phyloP scores from a whole-genome alignment of 352 stramenopile species.

The Globisporangium uncinulatum region DNA sequence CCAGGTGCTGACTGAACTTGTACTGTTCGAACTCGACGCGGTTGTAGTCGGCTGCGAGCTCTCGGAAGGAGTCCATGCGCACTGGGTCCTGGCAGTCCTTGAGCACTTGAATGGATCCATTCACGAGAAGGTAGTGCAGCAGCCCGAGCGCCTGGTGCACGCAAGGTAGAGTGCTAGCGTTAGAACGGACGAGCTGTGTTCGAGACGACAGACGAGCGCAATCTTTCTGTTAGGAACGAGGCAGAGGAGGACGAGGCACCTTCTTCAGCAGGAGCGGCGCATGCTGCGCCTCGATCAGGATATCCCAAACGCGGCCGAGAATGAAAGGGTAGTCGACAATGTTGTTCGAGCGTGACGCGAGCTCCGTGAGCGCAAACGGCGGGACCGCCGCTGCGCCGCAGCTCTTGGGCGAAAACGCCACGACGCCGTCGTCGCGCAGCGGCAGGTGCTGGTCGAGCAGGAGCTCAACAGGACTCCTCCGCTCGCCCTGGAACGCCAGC shows the following conservation, averaged over 20 bases:
- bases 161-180: not conserved
- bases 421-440: slow-evolving; percentile 31
- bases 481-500: slow-evolving; percentile 40
- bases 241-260: slow-evolving; percentile 8
- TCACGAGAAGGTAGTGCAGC: slow-evolving; percentile 59
- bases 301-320: slow-evolving; percentile 61
- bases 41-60: slow-evolving; percentile 57
- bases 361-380: slow-evolving; percentile 47
- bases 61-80: slow-evolving; percentile 37
- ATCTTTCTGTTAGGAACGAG: not conserved
- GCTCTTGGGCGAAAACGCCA: slow-evolving; percentile 39
- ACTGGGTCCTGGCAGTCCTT: slow-evolving; percentile 45
- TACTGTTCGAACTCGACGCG: slow-evolving; percentile 71
- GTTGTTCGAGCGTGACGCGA: slow-evolving; percentile 63
- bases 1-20: slow-evolving; percentile 63
- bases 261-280: slow-evolving; percentile 60
- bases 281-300: slow-evolving; percentile 51
- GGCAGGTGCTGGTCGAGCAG: slow-evolving; percentile 57
- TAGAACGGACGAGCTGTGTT: no score
- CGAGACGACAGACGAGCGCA: not conserved
- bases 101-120: slow-evolving; percentile 64
- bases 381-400: slow-evolving; percentile 32
- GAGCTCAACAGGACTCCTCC: slow-evolving; percentile 55
- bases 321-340: slow-evolving; percentile 75
- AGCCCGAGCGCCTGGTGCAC: slow-evolving; percentile 42